Evolutionary conservation across 2,329 filamentous ascomycete genomes (phyloP).

Genomic region (Xylariaceae sp.): DNA sequence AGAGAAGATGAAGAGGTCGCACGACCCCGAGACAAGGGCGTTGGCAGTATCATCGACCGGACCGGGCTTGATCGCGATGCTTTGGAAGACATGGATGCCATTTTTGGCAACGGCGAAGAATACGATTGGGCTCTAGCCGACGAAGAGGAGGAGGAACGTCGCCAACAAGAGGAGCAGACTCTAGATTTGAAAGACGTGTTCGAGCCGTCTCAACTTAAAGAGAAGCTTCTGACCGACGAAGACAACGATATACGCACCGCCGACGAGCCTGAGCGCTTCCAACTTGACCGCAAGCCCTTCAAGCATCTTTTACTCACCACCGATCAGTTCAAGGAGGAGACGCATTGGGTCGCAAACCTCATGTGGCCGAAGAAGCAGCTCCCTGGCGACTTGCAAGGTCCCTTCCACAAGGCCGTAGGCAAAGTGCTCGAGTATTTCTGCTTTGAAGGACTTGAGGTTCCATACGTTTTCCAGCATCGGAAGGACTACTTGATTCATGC

Average conservation of each 20-base stretch:
- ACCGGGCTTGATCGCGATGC: conserved; percentile 88
- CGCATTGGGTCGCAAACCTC: conserved; percentile 85
- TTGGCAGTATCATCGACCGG: conserved; percentile 69
- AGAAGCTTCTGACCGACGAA: conserved; percentile 92
- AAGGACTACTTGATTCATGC: conserved; percentile 97
- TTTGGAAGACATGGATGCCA: conserved; percentile 91
- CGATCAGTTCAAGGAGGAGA: conserved; percentile 87
- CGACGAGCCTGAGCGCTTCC: conserved; percentile 92
- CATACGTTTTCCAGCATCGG: conserved; percentile 96
- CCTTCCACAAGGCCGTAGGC: conserved; percentile 83
- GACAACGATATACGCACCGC: conserved; percentile 86
- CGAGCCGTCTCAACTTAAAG: conserved; percentile 89
- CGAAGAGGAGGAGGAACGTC: conserved; percentile 81
- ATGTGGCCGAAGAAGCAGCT: conserved; percentile 86
- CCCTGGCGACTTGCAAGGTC: conserved; percentile 67
- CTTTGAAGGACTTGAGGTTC: conserved; percentile 89
- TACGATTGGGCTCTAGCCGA: conserved; percentile 92
- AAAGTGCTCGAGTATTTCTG: conserved; percentile 96
- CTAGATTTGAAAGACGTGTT: conserved; percentile 97
- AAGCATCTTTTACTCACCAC: conserved; percentile 75
- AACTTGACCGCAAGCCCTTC: conserved; percentile 86
- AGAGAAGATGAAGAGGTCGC: conserved; percentile 88
- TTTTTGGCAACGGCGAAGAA: conserved; percentile 93
- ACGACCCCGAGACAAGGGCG: conserved; percentile 69
- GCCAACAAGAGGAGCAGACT: conserved; percentile 74